Base-by-base conservation (phyloP, 139 green algal species). In the Volvox reticuliferus region DNA sequence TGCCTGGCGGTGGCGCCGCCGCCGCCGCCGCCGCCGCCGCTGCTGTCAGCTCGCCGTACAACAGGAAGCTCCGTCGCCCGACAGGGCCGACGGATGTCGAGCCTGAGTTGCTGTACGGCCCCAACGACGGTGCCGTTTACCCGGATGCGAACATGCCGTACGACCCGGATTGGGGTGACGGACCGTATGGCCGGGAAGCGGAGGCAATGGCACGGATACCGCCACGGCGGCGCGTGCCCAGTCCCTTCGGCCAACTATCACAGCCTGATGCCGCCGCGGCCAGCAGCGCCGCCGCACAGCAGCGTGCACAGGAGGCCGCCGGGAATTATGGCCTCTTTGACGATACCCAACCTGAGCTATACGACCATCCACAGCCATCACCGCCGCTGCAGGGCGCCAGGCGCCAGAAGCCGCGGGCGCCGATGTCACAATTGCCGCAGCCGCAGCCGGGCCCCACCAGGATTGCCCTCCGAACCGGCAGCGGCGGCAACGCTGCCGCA, bases 291-390 rank as follows among this genome's bases (percentile, higher is more conserved):
- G n/a, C 79, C 44, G 79, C 55, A 9, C 50, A 44, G 50, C 79
- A 71, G 50, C 44, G 28, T 37, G 81, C 28, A 32, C 81, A 87
- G 61, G 81, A 87, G 61, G 81, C n/a, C 61, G 67, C 65, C 67
- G 83, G 67, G 5, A 36, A 16, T 67, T 88, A 88, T 65, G 83
- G 83, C 65, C 17, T 89, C 68, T 82, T 82, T 71, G 85, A 89
- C 19, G 69, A 82, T 55, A 71, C 44, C 2, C 12, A 71, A 18
- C 33, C 68, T 16, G 83, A 81, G 22, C 14, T 73, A 67, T 69
- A 82, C 85, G 85, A 19, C 36, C 5, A 36, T 16, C 28, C 44
- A 1, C 28, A 32, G 65, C 61, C 44, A 50, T 61, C 80, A 30
- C 26, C 55, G 80, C 80, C 28, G 55, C 82, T 44, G 1, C 26